Percentiles rank a stretch among this genome's conserved stretches.
Evolutionary conservation across 306 rosid species (phyloP).

Genomic region (Trichosanthes truncata): DNA sequence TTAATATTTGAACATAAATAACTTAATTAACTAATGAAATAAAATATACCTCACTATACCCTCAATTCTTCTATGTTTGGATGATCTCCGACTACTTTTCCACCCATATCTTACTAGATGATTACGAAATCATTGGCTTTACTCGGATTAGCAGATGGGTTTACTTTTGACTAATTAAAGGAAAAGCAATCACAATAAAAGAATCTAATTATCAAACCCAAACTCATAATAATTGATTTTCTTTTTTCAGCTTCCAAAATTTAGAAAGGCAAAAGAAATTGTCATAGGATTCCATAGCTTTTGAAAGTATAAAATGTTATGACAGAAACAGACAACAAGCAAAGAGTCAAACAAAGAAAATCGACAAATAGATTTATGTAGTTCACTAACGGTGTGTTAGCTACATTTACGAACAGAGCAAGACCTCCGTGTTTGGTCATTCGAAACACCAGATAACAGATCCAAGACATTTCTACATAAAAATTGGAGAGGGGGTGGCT

Average conservation of each 20-base stretch:
- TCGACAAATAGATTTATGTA: too few species aligned
- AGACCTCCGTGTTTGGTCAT: too few species aligned
- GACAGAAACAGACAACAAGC: too few species aligned
- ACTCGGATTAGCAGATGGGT: conserved; percentile 2
- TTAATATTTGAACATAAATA: too few species aligned
- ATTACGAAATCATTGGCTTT: neutral
- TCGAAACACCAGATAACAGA: too few species aligned
- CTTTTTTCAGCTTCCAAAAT: neutral
- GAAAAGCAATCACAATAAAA: too few species aligned
- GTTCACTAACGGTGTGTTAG: too few species aligned
- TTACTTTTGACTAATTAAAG: neutral
- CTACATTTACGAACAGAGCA: too few species aligned
- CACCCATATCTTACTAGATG: neutral
- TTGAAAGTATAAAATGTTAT: conserved; percentile 25
- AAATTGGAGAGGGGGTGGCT: neutral
- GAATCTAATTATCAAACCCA: neutral
- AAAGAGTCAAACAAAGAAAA: too few species aligned
- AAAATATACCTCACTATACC: neutral
- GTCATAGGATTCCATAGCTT: conserved; percentile 89
- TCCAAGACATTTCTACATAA: too few species aligned
- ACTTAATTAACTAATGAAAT: neutral
- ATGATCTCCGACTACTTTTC: neutral
- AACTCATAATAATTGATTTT: neutral
- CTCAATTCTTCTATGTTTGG: neutral
- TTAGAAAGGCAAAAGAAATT: conserved; percentile 10